Conservation (phyloP, 192 early-diverging fungal genomes). For the Mortierella hygrophila region DNA sequence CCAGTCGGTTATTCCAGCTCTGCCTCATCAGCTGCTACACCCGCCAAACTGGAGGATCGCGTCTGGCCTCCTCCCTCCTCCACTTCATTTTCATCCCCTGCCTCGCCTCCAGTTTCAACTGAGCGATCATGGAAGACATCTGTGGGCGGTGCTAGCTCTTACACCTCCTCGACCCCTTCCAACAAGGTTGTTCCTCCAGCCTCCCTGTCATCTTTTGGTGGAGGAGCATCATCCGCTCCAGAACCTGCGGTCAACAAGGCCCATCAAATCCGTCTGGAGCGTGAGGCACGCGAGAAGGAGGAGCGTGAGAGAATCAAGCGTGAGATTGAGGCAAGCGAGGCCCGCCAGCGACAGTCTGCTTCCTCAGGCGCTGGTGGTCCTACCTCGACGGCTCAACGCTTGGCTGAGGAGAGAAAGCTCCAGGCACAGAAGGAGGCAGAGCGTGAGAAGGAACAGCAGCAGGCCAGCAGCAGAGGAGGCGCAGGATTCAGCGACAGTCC, state of each 20-base stretch:
- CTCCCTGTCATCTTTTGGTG: conserved; percentile 22
- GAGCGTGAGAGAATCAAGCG: conserved; percentile 41
- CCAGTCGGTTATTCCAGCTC: conserved; percentile 6
- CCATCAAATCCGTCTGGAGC: conserved; percentile 41
- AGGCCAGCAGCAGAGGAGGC: conserved; percentile 51
- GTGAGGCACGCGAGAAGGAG: conserved; percentile 56
- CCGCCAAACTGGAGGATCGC: conserved; percentile 5
- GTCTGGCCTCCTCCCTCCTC: conserved; percentile 22
- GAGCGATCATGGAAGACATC: conserved; percentile 42
- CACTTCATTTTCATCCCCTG: neutral
- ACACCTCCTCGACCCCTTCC: conserved; percentile 15
- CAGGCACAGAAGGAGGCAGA: conserved; percentile 52
- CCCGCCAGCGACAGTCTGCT: conserved; percentile 8
- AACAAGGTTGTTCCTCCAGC: conserved; percentile 47
- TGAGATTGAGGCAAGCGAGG: conserved; percentile 43
- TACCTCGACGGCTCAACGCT: conserved; percentile 24
- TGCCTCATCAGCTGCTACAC: conserved; percentile 1
- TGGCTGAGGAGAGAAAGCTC: conserved; percentile 51
- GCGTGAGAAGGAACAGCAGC: conserved; percentile 31
- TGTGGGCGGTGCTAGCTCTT: conserved; percentile 27
- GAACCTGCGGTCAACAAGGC: conserved; percentile 57
- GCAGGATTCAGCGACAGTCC: neutral
- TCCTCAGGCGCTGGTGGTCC: neutral
- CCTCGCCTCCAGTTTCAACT: conserved; percentile 8
- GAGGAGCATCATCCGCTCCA: conserved; percentile 4